Conservation (phyloP, 805 yeast genomes). For the Metschnikowia continentalis region DNA sequence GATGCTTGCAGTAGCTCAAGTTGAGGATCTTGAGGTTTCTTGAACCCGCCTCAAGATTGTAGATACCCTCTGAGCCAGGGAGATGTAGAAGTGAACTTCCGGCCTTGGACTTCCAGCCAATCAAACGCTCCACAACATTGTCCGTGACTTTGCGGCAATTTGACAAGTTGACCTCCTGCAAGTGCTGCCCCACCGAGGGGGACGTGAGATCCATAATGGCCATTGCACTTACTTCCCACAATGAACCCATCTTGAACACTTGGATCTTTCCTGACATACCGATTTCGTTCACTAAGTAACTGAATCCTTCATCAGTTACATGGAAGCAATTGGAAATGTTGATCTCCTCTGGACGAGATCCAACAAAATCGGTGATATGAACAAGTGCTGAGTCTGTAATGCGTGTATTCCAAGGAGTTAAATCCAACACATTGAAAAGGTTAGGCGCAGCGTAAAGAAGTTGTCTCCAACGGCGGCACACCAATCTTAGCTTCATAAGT, state of each 20-base stretch:
- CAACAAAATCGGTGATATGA: constrained; percentile 64
- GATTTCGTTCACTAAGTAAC: constrained; percentile 63
- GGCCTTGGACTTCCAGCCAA: constrained; percentile 43
- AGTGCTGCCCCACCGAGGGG: constrained; percentile 55
- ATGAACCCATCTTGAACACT: constrained; percentile 57
- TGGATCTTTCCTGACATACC: constrained; percentile 61
- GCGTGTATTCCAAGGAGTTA: constrained; percentile 58
- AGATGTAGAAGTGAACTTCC: constrained; percentile 4
- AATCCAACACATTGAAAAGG: constrained; percentile 49
- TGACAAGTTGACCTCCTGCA: constrained; percentile 60
- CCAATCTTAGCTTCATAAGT: constrained; percentile 55
- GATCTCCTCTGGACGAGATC: constrained; percentile 57
- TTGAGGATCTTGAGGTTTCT: constrained; percentile 49
- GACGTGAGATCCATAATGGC: constrained; percentile 75
- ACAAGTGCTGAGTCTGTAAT: constrained; percentile 55
- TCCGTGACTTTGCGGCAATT: constrained; percentile 74
- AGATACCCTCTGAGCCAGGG: constrained; percentile 11
- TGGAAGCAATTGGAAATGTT: constrained; percentile 74
- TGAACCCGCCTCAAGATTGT: constrained; percentile 48
- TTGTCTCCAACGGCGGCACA: constrained; percentile 68
- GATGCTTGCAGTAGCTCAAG: constrained; percentile 70
- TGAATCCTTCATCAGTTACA: constrained; percentile 70
- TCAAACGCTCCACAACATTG: constrained; percentile 62
- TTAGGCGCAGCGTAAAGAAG: constrained; percentile 53
- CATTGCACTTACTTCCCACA: constrained; percentile 78